Evolutionary conservation across 345 rosid genomes (phyloP).

Genomic region (Salix udensis): DNA sequence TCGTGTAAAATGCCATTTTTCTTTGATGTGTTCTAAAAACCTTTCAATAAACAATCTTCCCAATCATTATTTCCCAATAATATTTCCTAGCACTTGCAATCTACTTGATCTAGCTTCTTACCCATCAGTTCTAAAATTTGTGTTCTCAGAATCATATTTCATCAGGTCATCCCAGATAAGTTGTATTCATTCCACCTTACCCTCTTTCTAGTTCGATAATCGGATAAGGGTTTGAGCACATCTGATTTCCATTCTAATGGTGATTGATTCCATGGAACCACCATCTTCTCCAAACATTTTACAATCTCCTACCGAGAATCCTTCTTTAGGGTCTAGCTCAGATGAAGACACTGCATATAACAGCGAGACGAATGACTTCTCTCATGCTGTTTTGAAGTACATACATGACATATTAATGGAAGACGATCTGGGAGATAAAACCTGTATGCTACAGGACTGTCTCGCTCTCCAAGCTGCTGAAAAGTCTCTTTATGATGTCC

Average conservation of each 20-base stretch:
- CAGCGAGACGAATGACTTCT: constrained; percentile 13
- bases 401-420: constrained; percentile 24
- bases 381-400: constrained; percentile 6
- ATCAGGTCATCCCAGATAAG: neutral
- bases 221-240: constrained; percentile 14
- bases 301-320: neutral
- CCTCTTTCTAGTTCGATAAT: constrained; percentile 13
- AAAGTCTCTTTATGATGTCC: constrained; percentile 61
- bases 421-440: constrained; percentile 20
- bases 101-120: neutral
- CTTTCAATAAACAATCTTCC: too few relatives aligned
- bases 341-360: constrained; percentile 33
- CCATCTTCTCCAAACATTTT: constrained; percentile 1
- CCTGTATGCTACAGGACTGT: constrained; percentile 69
- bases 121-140: neutral
- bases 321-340: constrained; percentile 2
- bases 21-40: too few relatives aligned
- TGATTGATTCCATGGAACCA: constrained; percentile 6
- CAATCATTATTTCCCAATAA: neutral
- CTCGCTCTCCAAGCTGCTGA: constrained; percentile 85
- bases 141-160: neutral
- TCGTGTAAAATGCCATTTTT: too few relatives aligned
- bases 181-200: neutral
- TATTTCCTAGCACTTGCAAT: neutral
- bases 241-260: constrained; percentile 12